Percentiles rank a stretch among this genome's conserved stretches.
These are phyloP conservation scores for Euphorbia pulcherrima DNA, from an alignment of 345 rosid genomes.

Conservation along the genomic window DNA sequence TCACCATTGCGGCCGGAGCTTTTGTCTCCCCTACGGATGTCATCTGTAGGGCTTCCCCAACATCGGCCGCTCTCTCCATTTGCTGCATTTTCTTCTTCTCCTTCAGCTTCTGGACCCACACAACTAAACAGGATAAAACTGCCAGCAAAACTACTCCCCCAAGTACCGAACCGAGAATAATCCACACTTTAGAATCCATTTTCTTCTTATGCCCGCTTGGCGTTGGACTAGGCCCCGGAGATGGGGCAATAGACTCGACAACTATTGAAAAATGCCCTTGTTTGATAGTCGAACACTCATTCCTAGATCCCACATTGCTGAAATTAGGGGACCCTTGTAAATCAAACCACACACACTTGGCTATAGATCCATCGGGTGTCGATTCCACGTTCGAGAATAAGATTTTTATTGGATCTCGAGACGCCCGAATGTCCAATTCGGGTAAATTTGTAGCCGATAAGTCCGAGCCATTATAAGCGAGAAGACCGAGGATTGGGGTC, in stretches of 20 bases:
- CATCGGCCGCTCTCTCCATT: slow-evolving; percentile 94
- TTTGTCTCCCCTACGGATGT: slow-evolving; percentile 71
- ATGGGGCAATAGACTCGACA: slow-evolving; percentile 54
- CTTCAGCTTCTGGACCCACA: slow-evolving; percentile 59
- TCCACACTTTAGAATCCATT: slow-evolving; percentile 44
- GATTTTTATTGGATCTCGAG: slow-evolving; percentile 51
- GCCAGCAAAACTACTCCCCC: slow-evolving; percentile 60
- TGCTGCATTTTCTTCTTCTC: slow-evolving; percentile 56
- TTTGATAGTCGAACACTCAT: slow-evolving; percentile 47
- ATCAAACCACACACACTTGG: slow-evolving; percentile 70
- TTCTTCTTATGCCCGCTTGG: slow-evolving; percentile 27
- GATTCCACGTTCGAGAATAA: slow-evolving; percentile 49
- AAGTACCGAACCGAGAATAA: slow-evolving; percentile 69
- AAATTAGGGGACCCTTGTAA: slow-evolving; percentile 51
- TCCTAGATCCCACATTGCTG: slow-evolving; percentile 46
- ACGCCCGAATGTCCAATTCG: slow-evolving; percentile 39
- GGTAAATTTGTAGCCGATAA: slow-evolving; percentile 56
- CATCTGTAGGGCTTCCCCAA: slow-evolving; percentile 79
- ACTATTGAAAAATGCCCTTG: slow-evolving; percentile 91
- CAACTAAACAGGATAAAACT: slow-evolving; percentile 41
- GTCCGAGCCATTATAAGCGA: slow-evolving; percentile 69
- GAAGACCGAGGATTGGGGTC: slow-evolving; percentile 78
- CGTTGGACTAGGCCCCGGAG: slow-evolving; percentile 28
- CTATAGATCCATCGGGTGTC: slow-evolving; percentile 49
- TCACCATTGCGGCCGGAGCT: slow-evolving; percentile 77